phyloP scores from a whole-genome alignment of 2,329 filamentous ascomycete genomes.

The Claviceps maximensis region DNA sequence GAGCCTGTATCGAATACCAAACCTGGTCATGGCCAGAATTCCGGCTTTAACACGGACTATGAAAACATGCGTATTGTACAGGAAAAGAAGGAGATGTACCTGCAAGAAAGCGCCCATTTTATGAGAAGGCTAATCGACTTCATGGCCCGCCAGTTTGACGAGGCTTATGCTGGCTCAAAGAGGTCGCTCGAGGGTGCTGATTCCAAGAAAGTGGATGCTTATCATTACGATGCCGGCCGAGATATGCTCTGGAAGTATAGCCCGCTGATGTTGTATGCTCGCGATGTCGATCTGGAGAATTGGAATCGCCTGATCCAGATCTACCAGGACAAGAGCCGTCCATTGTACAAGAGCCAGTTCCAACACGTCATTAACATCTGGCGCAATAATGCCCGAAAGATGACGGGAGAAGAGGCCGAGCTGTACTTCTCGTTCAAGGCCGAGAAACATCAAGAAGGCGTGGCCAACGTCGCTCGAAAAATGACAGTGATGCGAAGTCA shows the following conservation, averaged over 20 bases:
- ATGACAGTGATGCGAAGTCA: slow-evolving; percentile 90
- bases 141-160: slow-evolving; percentile 68
- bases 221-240: slow-evolving; percentile 58
- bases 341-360: slow-evolving; percentile 73
- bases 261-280: slow-evolving; percentile 73
- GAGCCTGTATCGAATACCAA: slow-evolving; percentile 37
- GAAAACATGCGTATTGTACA: slow-evolving; percentile 88
- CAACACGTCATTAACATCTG: slow-evolving; percentile 63
- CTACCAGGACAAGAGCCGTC: slow-evolving; percentile 65
- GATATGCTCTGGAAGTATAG: slow-evolving; percentile 77
- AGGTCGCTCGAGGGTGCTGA: slow-evolving; percentile 48
- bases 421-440: slow-evolving; percentile 73
- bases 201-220: slow-evolving; percentile 54
- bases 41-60: slow-evolving; percentile 55
- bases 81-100: slow-evolving; percentile 86
- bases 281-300: slow-evolving; percentile 67
- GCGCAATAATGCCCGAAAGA: slow-evolving; percentile 66
- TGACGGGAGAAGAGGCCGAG: slow-evolving; percentile 64
- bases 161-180: slow-evolving; percentile 57
- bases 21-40: slow-evolving; percentile 26
- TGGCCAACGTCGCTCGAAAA: slow-evolving; percentile 68
- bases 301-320: slow-evolving; percentile 71
- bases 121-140: slow-evolving; percentile 69
- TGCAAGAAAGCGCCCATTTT: slow-evolving; percentile 62
- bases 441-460: slow-evolving; percentile 75